A percentile compares a stretch with the other conserved stretches of the same genome.
Evolutionary conservation across 2,329 filamentous ascomycete genomes (phyloP).

Genomic region (Colletotrichum cereale): DNA sequence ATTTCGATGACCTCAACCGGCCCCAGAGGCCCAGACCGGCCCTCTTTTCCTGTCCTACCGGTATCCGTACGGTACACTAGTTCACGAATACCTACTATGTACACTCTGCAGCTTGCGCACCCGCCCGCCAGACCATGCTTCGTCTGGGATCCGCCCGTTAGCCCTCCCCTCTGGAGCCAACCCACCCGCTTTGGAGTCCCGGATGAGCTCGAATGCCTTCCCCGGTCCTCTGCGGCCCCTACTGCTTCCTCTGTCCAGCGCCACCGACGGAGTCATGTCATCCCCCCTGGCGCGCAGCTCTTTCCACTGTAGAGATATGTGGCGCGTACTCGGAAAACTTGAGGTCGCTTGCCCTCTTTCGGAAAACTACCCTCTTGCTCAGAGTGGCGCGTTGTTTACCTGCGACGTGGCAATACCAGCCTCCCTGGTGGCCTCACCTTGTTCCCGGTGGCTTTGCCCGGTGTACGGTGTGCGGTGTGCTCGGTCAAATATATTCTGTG

Average conservation of each 20-base stretch:
- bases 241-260: slow-evolving; percentile 4
- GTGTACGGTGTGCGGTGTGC: slow-evolving; percentile 8
- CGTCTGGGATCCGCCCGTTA: background rate
- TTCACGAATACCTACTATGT: background rate
- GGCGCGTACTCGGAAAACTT: slow-evolving; percentile 3
- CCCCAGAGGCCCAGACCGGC: slow-evolving; percentile 22
- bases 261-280: slow-evolving; percentile 9
- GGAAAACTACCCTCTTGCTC: background rate
- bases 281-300: background rate
- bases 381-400: background rate
- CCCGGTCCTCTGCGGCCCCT: slow-evolving; percentile 24
- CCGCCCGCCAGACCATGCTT: background rate
- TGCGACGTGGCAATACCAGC: background rate
- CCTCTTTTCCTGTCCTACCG: slow-evolving; percentile 16
- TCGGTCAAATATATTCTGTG: slow-evolving; percentile 25
- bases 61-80: background rate
- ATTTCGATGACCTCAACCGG: slow-evolving; percentile 28
- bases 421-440: slow-evolving; percentile 10
- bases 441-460: slow-evolving; percentile 1
- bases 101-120: background rate
- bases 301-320: background rate
- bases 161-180: background rate
- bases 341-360: slow-evolving; percentile 5
- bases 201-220: slow-evolving; percentile 22
- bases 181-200: slow-evolving; percentile 13